Percentiles rank a stretch among this genome's conserved stretches.
These are phyloP conservation scores for Sarocladium brachiariae DNA, from an alignment of 2,329 filamentous ascomycete genomes.

Conservation along the genomic window DNA sequence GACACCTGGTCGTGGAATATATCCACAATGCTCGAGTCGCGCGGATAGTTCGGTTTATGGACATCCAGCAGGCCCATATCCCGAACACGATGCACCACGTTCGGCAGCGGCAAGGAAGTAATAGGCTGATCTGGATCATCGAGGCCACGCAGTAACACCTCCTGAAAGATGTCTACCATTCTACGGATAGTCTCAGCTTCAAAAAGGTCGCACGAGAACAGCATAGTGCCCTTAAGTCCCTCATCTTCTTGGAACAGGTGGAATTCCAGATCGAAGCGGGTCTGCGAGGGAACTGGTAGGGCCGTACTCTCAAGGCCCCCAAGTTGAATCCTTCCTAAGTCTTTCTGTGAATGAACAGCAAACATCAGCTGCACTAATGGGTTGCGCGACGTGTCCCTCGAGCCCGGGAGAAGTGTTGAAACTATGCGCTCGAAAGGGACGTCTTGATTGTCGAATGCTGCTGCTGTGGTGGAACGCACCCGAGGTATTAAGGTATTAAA, in stretches of 20 bases:
- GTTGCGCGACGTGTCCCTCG: constrained; percentile 8
- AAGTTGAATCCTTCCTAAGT: constrained; percentile 10
- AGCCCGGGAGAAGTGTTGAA: constrained; percentile 7
- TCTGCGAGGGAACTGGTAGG: background rate
- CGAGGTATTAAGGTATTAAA: constrained; percentile 15
- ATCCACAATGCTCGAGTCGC: constrained; percentile 11
- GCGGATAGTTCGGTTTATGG: constrained; percentile 9
- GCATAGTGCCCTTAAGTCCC: constrained; percentile 10
- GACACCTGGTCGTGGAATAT: constrained; percentile 8
- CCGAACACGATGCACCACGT: background rate
- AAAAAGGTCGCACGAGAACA: constrained; percentile 15
- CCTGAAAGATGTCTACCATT: constrained; percentile 14
- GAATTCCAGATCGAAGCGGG: constrained; percentile 18
- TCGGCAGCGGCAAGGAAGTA: background rate
- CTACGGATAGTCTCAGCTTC: constrained; percentile 12
- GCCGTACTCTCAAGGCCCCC: constrained; percentile 11
- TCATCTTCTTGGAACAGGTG: constrained; percentile 15
- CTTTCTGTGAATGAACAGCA: constrained; percentile 11
- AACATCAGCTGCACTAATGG: constrained; percentile 12
- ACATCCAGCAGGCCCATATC: constrained; percentile 10
- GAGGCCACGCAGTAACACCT: constrained; percentile 13
- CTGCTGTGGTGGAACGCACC: constrained; percentile 12
- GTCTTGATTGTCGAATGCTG: constrained; percentile 16
- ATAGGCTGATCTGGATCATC: constrained; percentile 7
- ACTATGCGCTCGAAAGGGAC: constrained; percentile 16